Evolutionary conservation across 768 basidiomycete species (phyloP), one percentile per base, ranked within the genome.

Genomic region (Dentipellis fragilis): DNA sequence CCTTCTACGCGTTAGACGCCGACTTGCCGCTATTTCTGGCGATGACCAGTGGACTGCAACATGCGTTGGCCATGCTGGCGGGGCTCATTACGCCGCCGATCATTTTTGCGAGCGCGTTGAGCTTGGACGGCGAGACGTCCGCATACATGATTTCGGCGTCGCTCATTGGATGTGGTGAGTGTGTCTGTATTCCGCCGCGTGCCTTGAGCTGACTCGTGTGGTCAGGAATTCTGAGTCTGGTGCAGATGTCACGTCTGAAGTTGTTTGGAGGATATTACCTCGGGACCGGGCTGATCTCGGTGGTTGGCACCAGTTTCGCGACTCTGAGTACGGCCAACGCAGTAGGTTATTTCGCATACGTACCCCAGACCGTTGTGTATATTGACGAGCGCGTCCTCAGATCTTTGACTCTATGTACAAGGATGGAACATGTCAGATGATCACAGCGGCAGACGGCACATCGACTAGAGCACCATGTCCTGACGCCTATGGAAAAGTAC

Each of bases 21-120:
- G 81, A 88, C 21, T 71, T 92, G 4, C 90, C 89, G 2, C 75
- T 90, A 34, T 60, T 84, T 4, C 76, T 92, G 16, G 86, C 88
- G 1, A 79, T 90, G 35, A 74, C 85, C 0, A 81, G 80, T 59
- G 89, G 90, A 0, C 71, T 86, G 14, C 85, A 86, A 62, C 87
- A 89, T 64, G 79, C 85, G 1, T 79, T 90, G 10, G 87, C 87
- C 2, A 91, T 91, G 89, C 76, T 89, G 14, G 87, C 86, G 1
- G 88, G 87, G 2, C 72, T 89, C 45, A 89, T 91, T 62, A 87
- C 87, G 0, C 90, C 89, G 0, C 89, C 90, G 0, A 90, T 90
- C 62, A 86, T 89, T 57, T 84, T 91, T 61, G 80, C 86, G 1
- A 80, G 77, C 52, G 66, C 80, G 4, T 69, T 91, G 38, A 80